Base-by-base conservation (phyloP, 2,329 filamentous ascomycete genomes). In the Pyrenophora graminea region DNA sequence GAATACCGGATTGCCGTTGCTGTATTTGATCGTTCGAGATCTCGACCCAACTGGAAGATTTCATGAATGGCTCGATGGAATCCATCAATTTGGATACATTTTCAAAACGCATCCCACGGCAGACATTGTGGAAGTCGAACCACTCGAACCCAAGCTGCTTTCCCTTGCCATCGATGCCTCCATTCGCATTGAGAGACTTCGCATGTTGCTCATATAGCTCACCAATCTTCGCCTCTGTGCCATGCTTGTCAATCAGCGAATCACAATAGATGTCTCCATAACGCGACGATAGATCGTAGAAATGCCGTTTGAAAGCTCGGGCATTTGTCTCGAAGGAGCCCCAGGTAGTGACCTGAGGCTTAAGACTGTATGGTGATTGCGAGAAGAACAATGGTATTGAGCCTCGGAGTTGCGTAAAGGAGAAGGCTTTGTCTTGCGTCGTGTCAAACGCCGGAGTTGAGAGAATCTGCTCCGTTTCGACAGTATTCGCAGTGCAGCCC, bases 351-450 rank as follows among this genome's bases (percentile, higher is more conserved):
- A 93, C 91, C 9, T 89, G 81, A 0, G 94, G 94, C 68, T 96
- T 97, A 60, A 97, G 84, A 8, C 91, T 91, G 72, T 96, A 97
- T 0, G 93, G 92, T 0, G 89, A 91, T 67, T 99, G 94, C 0
- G 92, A 95, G 69, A 97, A 99, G 77, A 94, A 97, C 0, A 97
- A 75, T 0, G 94, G 94, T 57, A 97, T 96, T 18, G 92, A 97
- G 6, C 92, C 93, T 58, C 94, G 84, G 19, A 91, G 80, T 69
- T 99, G 94, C 3, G 95, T 77, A 63, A 96, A 95, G 0, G 91
- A 96, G 70, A 90, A 89, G 2, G 87, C 80, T 59, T 85, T 90
- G 41, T 71, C 68, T 10, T 75, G 71, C 10, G 80, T 75, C 0
- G 80, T 68, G 15, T 85, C 80, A 85, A 89, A 92, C 1, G 80